Evolutionary conservation across 78 protist species (phyloP).

Genomic region (Cavenderia fasciculata): DNA sequence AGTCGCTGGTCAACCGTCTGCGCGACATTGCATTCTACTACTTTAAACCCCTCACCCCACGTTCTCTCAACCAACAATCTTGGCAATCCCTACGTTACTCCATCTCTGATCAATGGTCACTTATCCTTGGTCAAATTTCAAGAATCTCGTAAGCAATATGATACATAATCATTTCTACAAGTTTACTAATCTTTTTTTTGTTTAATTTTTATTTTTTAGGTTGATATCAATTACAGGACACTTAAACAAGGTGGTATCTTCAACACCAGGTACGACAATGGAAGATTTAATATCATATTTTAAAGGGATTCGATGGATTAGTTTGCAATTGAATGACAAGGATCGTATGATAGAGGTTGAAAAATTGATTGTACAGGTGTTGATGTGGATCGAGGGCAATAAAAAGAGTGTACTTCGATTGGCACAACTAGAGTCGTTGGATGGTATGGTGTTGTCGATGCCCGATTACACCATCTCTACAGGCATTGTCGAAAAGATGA

Average conservation of each 20-base stretch:
- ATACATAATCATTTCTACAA: background rate
- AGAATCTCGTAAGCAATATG: constrained; percentile 27
- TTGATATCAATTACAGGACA: constrained; percentile 20
- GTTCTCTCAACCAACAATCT: constrained; percentile 30
- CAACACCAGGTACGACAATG: constrained; percentile 48
- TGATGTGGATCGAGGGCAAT: constrained; percentile 55
- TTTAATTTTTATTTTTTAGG: background rate
- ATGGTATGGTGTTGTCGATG: constrained; percentile 74
- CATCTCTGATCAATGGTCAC: constrained; percentile 72
- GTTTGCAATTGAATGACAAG: constrained; percentile 44
- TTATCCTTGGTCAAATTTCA: constrained; percentile 66
- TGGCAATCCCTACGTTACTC: constrained; percentile 50
- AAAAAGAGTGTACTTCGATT: constrained; percentile 63
- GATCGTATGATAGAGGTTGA: constrained; percentile 71
- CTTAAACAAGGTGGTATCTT: constrained; percentile 5
- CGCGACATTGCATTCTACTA: constrained; percentile 67
- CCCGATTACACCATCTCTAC: constrained; percentile 29
- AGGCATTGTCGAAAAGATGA: constrained; percentile 64
- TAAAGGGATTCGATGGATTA: constrained; percentile 71
- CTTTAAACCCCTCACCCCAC: constrained; percentile 45
- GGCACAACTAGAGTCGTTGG: constrained; percentile 67
- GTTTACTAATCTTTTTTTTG: background rate
- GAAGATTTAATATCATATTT: constrained; percentile 53
- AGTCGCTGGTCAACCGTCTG: constrained; percentile 19
- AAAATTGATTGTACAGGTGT: constrained; percentile 53